Evolutionary conservation across 805 yeast species (phyloP), one percentile per base, ranked within the genome.

Genomic region (Yarrowia alimentaria): DNA sequence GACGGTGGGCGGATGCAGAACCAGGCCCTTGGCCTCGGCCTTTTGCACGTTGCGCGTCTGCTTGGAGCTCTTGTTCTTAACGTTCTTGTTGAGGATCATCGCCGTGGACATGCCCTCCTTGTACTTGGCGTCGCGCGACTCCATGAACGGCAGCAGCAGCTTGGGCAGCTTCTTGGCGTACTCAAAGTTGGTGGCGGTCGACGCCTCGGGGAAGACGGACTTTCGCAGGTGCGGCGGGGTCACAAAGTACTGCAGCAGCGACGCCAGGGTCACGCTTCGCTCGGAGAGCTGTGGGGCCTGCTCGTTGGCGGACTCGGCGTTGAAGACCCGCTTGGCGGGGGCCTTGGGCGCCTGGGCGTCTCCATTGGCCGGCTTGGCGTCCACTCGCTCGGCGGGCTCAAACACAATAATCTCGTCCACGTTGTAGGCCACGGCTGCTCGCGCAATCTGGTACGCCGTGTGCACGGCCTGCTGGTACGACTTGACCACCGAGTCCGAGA

Each of bases 171-270:
- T 78, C 26, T 72, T 70, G 0, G 95, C 96, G 55, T 77, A 74
- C 51, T 73, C 73, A 62, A 85, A 78, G 61, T 78, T 75, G 28
- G 59, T 52, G 12, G 51, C 24, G 20, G 42, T 24, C 13, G 57
- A 71, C 67, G 18, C 72, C 22, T 60, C 68, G 55, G 75, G 72
- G 68, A 88, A 86, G 4, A 83, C 73, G 2, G 81, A 66, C 54
- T 81, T 81, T 14, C 81, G 76, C 33, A 89, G 70, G 61, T 89
- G 86, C 42, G 87, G 84, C 1, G 96, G 96, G 0, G 96, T 88
- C 12, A 88, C 79, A 60, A 86, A 86, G 62, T 70, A 88, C 62
- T 87, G 95, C 52, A 89, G 68, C 30, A 89, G 69, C 1, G 81
- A 71, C 1, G 91, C 89, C 51, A 87, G 73, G 6, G 81, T 60